Evolutionary conservation across 306 rosid genomes (phyloP).

Genomic region (Dryas octopetala): DNA sequence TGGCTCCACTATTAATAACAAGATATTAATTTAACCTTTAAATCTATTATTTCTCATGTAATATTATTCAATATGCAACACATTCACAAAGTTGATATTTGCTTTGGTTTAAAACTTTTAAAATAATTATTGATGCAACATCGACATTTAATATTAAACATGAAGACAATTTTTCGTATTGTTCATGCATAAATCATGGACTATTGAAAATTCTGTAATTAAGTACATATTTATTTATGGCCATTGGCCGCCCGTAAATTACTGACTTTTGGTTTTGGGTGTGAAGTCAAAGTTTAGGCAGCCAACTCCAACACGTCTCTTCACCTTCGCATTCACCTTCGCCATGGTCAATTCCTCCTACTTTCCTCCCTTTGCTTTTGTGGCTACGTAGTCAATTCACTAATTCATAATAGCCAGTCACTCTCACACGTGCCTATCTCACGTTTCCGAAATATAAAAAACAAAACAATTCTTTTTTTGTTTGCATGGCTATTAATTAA

Average conservation of each 20-base stretch:
- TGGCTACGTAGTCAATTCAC: background rate
- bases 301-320: background rate
- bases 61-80: too few species aligned
- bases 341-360: background rate
- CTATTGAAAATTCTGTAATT: background rate
- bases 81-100: too few species aligned
- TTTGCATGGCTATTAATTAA: background rate
- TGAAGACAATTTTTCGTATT: background rate
- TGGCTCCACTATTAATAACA: too few species aligned
- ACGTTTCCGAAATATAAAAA: background rate
- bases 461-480: too few species aligned
- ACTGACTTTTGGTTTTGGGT: background rate
- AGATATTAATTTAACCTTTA: too few species aligned
- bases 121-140: too few species aligned
- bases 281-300: background rate
- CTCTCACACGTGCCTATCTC: background rate
- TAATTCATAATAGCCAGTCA: background rate
- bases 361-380: conserved; percentile 10
- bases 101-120: too few species aligned
- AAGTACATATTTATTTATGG: background rate
- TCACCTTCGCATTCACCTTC: background rate
- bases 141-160: too few species aligned
- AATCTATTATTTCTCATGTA: too few species aligned
- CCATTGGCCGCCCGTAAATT: background rate
- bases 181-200: background rate